Conservation (phyloP, 257 asterid species). For the Petunia secreta region DNA sequence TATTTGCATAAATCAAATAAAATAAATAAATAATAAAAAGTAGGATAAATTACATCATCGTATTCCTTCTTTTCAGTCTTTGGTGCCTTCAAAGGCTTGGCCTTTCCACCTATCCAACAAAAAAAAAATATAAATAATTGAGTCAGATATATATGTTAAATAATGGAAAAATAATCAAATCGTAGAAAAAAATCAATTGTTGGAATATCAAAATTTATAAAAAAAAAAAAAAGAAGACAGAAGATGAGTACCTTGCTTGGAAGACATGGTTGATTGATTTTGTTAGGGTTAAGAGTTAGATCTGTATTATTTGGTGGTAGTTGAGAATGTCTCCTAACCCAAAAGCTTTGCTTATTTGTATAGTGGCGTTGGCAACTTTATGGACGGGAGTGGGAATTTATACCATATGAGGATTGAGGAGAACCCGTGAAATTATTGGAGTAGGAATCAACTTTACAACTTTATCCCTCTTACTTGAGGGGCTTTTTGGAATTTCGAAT, state of each 20-base stretch:
- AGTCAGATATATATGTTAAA: neutral
- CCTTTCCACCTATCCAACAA: slow-evolving; percentile 25
- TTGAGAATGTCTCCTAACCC: slow-evolving; percentile 6
- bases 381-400: neutral
- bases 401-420: neutral
- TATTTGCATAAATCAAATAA: neutral
- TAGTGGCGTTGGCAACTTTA: slow-evolving; percentile 12
- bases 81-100: slow-evolving; percentile 27
- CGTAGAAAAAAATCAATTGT: no score
- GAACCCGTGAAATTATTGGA: slow-evolving; percentile 6
- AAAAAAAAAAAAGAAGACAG: neutral
- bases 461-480: neutral
- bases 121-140: neutral
- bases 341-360: neutral
- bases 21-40: no score
- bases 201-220: neutral
- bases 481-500: no score
- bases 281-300: slow-evolving; percentile 18
- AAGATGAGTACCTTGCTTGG: slow-evolving; percentile 13
- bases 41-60: neutral
- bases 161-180: neutral
- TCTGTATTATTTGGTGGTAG: neutral
- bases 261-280: slow-evolving; percentile 17
- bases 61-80: slow-evolving; percentile 19
- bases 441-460: neutral